A percentile compares a stretch with the other conserved stretches of the same genome.
Conservation (phyloP, 441 rosid genomes). For the Euphorbia schlechtendalii region DNA sequence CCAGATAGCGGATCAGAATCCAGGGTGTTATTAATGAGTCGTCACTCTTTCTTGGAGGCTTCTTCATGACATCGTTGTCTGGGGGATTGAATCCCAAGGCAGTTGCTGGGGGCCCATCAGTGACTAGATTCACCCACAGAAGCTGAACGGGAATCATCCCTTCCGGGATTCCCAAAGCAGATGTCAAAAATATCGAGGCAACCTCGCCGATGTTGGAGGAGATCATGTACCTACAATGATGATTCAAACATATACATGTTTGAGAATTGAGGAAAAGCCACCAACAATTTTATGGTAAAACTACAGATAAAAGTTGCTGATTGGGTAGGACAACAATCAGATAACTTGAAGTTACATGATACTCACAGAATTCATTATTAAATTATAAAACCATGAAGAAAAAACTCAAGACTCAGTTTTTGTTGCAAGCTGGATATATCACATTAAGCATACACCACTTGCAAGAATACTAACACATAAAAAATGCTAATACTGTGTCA, state of each 20-base stretch:
- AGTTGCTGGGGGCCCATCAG: constrained; percentile 98
- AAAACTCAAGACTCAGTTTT: not conserved
- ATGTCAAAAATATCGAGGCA: constrained; percentile 85
- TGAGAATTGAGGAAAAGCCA: not conserved
- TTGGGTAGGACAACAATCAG: not conserved
- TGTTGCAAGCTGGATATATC: not conserved
- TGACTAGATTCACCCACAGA: constrained; percentile 97
- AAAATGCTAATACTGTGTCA: not conserved
- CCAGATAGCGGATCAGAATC: constrained; percentile 95
- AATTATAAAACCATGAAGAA: not conserved
- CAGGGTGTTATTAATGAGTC: constrained; percentile 78
- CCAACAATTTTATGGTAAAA: not conserved
- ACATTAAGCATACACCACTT: not conserved
- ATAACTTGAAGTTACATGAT: not conserved
- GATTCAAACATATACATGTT: not conserved
- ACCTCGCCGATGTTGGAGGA: constrained; percentile 97
- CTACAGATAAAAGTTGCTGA: not conserved
- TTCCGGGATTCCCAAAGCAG: constrained; percentile 96
- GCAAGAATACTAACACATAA: too few relatives aligned
- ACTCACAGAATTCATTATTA: not conserved
- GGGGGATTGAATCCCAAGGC: constrained; percentile 95
- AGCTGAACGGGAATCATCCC: constrained; percentile 97
- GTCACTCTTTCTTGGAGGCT: constrained; percentile 83
- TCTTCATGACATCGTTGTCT: constrained; percentile 79
- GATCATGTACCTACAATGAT: constrained; percentile 77